phyloP scores from a whole-genome alignment of 371 early-diverging fungal species.

The Rhizopus arrhizus region DNA sequence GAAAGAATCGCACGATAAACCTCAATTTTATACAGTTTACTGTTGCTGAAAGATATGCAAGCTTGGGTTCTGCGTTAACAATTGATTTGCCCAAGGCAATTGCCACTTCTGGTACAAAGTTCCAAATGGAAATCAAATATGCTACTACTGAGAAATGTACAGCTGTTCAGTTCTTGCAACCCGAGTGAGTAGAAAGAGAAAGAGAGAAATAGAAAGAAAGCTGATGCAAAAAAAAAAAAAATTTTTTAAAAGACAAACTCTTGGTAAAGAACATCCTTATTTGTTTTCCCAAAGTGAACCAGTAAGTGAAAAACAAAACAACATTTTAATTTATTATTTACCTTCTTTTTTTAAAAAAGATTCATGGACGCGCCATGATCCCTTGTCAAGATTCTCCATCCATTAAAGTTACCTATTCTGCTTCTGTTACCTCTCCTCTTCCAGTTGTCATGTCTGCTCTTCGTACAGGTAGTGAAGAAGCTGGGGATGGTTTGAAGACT shows the following conservation, averaged over 20 bases:
- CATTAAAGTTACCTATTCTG: constrained; percentile 90
- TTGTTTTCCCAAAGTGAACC: constrained; percentile 96
- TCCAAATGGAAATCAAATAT: constrained; percentile 72
- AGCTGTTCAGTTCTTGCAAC: constrained; percentile 89
- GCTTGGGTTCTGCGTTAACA: constrained; percentile 77
- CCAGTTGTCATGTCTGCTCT: constrained; percentile 50
- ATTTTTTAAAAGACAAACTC: constrained; percentile 75
- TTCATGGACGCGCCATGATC: constrained; percentile 91
- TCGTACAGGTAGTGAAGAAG: constrained; percentile 44
- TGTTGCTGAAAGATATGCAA: constrained; percentile 59
- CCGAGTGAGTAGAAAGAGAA: constrained; percentile 52
- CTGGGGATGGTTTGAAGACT: constrained; percentile 42
- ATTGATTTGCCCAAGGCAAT: constrained; percentile 55
- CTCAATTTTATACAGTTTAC: constrained; percentile 43
- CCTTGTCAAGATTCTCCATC: constrained; percentile 95
- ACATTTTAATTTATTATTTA: too few relatives aligned
- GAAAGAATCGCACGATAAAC: neutral
- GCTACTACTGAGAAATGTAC: constrained; percentile 80
- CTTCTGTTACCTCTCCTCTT: constrained; percentile 69
- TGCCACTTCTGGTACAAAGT: constrained; percentile 39
- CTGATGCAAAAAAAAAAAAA: neutral
- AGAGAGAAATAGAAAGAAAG: neutral
- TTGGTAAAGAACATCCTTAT: constrained; percentile 92
- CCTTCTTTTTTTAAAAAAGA: constrained; percentile 37
- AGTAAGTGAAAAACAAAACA: constrained; percentile 29